Evolutionary conservation across 2,329 filamentous ascomycete genomes (phyloP), one percentile per base, ranked within the genome.

Genomic region (Alternaria alternata): DNA sequence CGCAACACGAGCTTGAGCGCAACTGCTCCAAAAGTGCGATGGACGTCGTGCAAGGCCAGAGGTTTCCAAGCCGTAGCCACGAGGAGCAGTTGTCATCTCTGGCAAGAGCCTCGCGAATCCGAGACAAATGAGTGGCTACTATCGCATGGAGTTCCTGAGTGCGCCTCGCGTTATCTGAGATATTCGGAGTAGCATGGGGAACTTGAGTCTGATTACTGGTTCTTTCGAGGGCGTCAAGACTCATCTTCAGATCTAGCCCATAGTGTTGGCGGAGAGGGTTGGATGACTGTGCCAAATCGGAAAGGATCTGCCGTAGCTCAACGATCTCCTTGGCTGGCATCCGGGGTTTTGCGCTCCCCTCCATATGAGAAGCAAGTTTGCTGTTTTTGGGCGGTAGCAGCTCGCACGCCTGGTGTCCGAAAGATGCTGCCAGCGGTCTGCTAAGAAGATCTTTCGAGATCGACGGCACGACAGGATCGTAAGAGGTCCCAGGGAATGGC

Each of bases 11-110:
- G 1, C 66, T 76, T 1, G 78, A 79, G 7, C 81, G 75, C 0
- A 87, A 71, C 42, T 82, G 81, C 61, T 84, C 80, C 0, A 87
- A 77, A 1, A 86, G 52, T 0, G 81, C 72, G 0, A 79, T 55
- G 0, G 76, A 76, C 0, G 82, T 83, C 0, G 80, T 61, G 4
- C 76, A 76, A 0, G 85, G 85, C 80, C 81, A 84, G 0, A 86
- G 71, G 0, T 77, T 66, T 0, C 78, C 80, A 0, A 63, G 36
- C 5, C 72, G 51, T 0, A 85, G 77, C 82, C 82, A 85, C 9
- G 30, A 32, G 30, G 30, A 32, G 30, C 30, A 0, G 49, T 64
- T 8, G 59, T 80, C 72, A 18, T 68, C 30, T 55, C 41, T 28
- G 16, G 49, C 41, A 42, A 52, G 30, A 34, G 49, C 49, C 32